Conservation (phyloP, 1,139 yeast species). For the Geotrichum fermentans region DNA sequence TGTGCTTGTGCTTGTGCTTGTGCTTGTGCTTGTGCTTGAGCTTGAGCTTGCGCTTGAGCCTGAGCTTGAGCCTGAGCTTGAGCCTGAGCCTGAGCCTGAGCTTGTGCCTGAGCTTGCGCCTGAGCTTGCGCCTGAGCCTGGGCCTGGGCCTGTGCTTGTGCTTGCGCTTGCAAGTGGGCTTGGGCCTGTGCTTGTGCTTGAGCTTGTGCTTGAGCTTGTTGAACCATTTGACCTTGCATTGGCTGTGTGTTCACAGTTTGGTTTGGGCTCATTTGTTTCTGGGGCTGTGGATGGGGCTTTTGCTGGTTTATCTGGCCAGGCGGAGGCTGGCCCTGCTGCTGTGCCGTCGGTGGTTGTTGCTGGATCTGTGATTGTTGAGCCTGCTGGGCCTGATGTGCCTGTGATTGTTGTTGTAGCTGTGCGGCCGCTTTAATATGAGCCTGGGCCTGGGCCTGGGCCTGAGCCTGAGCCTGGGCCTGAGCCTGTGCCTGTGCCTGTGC, state of each 20-base stretch:
- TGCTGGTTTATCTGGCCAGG: constrained; percentile 19
- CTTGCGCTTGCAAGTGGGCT: constrained; percentile 21
- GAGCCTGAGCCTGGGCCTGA: constrained; percentile 28
- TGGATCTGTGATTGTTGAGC: constrained; percentile 8
- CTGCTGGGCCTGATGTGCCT: constrained; percentile 14
- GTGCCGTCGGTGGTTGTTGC: not conserved
- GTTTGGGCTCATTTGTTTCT: constrained; percentile 23
- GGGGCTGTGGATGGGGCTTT: constrained; percentile 19
- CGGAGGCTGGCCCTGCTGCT: constrained; percentile 10
- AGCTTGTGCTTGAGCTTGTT: constrained; percentile 5
- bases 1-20: constrained; percentile 12
- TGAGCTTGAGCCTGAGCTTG: constrained; percentile 5
- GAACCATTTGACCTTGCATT: too few species aligned
- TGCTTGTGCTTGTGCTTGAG: constrained; percentile 21
- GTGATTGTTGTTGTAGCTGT: constrained; percentile 23
- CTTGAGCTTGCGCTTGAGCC: constrained; percentile 17
- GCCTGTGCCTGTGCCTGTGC: constrained; percentile 24
- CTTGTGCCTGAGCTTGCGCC: constrained; percentile 5
- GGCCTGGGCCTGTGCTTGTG: constrained; percentile 11
- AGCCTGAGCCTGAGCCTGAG: constrained; percentile 7
- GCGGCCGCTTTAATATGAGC: constrained; percentile 26
- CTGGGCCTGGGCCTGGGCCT: constrained; percentile 28
- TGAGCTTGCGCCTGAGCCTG: constrained; percentile 14
- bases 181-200: constrained; percentile 15
- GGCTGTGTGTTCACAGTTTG: constrained; percentile 22